Conservation (phyloP, 2,329 filamentous ascomycete genomes). For the Fusarium equiseti region DNA sequence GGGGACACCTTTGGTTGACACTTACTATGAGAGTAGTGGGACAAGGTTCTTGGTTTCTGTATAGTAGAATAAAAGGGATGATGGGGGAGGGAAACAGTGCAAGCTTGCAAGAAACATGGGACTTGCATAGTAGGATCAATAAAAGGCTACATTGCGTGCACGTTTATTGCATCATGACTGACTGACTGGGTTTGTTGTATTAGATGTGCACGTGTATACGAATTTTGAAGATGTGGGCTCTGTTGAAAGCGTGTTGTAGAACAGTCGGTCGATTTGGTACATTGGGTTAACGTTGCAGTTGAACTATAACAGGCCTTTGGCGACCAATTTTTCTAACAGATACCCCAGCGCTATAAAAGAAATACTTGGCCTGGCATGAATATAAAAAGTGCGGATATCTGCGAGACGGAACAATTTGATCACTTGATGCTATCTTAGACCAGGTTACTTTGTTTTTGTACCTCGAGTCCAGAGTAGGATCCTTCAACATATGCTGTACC, state of each 20-base stretch:
- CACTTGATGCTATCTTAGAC: neutral
- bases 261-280: no score
- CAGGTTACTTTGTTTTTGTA: neutral
- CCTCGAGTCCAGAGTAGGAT: neutral
- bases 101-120: constrained; percentile 25
- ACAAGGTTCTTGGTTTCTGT: constrained; percentile 34
- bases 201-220: neutral
- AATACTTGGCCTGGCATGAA: neutral
- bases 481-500: neutral
- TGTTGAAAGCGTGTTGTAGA: neutral
- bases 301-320: neutral
- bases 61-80: constrained; percentile 42
- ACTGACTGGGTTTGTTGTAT: neutral
- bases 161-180: neutral
- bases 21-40: constrained; percentile 16
- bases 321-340: neutral
- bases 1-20: constrained; percentile 16
- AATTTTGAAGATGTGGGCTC: neutral
- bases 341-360: neutral
- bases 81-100: neutral
- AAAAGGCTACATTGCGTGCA: constrained; percentile 23
- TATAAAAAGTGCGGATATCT: neutral
- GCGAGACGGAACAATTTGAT: neutral
- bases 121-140: constrained; percentile 30
- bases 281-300: neutral